Evolutionary conservation across 352 stramenopile genomes (phyloP), one percentile per base, ranked within the genome.

Genomic region (Phytophthora citricola): DNA sequence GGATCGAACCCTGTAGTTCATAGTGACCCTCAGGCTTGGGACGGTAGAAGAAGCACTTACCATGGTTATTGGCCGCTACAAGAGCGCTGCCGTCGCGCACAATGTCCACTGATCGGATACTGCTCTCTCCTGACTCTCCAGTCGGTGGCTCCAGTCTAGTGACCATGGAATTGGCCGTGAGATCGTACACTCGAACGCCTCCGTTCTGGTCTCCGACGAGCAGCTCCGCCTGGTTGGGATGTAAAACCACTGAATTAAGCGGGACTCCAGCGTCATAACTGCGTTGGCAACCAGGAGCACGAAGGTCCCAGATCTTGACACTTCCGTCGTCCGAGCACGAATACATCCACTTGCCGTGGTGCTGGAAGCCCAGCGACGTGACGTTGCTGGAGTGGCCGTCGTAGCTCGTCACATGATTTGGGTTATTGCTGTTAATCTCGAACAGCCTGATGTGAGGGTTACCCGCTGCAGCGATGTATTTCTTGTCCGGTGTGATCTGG

Each of bases 401-500:
- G 67, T 99, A 97, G 36, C 89, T 98, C 22, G 96, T 91, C 26
- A 99, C 87, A 43, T 98, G 93, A 78, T 98, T 97, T 2, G 96
- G 90, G 63, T 98, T 98, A 81, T 96, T 91, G 76, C 88, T 95
- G 69, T 97, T 96, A 85, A 99, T 98, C 81, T 99, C 97, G 69
- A 99, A 99, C 4, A 99, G 69, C 2, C 97, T 94, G 57, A 99
- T 98, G 67, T 98, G 88, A 17, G 97, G 95, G 83, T 99, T 99
- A 14, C 97, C 97, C 11, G 90, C 97, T 9, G 97, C 97, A n/a
- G 94, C 95, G 11, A 99, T 92, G 71, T 97, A 98, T 63, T 94
- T 93, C 79, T 99, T 99, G 79, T 99, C 96, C 2, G 95, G 93
- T 9, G 95, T 98, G 63, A 98, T 98, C 75, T 98, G 89, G 24